Percentiles rank a stretch among this genome's conserved stretches.
Evolutionary conservation across 805 yeast species (phyloP).

Genomic region (Sungouiella thailandica): DNA sequence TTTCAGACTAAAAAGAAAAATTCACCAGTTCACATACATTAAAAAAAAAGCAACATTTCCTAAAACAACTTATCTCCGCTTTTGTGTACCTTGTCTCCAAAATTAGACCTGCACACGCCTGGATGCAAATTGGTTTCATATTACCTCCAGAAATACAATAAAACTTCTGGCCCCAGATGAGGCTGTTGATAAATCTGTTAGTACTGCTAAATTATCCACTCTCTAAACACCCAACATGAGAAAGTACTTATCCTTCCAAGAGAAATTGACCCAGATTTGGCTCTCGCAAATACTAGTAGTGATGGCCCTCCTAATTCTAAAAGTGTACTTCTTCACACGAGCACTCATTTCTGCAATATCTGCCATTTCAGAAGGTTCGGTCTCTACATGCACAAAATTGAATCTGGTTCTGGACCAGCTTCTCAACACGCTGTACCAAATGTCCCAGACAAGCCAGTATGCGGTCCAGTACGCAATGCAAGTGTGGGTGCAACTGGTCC

Average conservation of each 20-base stretch:
- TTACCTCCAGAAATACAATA: too few species aligned
- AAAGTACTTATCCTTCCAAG: constrained; percentile 44
- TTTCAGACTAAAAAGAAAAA: too few species aligned
- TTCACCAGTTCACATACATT: too few species aligned
- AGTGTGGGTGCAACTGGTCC: constrained; percentile 47
- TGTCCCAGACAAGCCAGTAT: constrained; percentile 51
- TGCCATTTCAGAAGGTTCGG: constrained; percentile 27
- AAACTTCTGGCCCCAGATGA: too few species aligned
- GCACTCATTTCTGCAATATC: constrained; percentile 39
- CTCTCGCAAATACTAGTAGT: constrained; percentile 60
- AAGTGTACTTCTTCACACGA: constrained; percentile 51
- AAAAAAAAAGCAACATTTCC: too few species aligned
- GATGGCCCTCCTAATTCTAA: constrained; percentile 51
- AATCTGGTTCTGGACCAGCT: constrained; percentile 28
- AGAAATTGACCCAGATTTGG: constrained; percentile 60
- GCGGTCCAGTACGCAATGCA: constrained; percentile 45
- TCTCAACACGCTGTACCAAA: constrained; percentile 50
- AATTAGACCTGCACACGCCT: too few species aligned
- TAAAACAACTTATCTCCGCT: too few species aligned
- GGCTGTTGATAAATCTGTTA: too few species aligned
- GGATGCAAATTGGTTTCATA: too few species aligned
- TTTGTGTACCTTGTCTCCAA: too few species aligned
- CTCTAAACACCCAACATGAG: too few species aligned
- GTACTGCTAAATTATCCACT: too few species aligned
- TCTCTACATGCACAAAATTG: constrained; percentile 42